phyloP scores from a whole-genome alignment of 2,329 filamentous ascomycete species.

The Tolypocladium album region DNA sequence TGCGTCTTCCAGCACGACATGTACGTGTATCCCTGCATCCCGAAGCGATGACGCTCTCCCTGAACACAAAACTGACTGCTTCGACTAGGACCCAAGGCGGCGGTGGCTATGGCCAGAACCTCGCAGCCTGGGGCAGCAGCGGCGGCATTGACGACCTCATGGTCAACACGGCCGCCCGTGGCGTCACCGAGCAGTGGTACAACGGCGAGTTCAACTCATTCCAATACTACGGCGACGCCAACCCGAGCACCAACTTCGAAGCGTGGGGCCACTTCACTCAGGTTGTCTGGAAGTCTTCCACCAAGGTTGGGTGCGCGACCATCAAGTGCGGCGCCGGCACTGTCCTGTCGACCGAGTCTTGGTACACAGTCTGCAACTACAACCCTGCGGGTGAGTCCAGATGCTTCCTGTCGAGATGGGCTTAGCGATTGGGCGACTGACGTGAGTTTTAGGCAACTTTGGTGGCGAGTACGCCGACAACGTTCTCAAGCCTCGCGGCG shows the following conservation, averaged over 20 bases:
- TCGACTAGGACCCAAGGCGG: conserved; percentile 39
- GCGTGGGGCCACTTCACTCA: conserved; percentile 47
- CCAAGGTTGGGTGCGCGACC: conserved; percentile 47
- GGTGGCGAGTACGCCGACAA: conserved; percentile 39
- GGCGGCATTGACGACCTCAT: conserved; percentile 20
- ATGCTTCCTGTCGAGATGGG: neutral
- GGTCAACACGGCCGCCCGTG: conserved; percentile 49
- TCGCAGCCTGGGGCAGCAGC: conserved; percentile 50
- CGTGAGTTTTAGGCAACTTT: conserved; percentile 34
- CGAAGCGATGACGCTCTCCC: neutral
- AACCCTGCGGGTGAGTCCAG: conserved; percentile 51
- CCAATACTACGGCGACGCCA: conserved; percentile 48
- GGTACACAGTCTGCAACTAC: conserved; percentile 88
- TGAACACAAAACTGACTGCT: conserved; percentile 2
- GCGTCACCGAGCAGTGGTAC: conserved; percentile 82
- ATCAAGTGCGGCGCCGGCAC: conserved; percentile 50
- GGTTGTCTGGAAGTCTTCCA: conserved; percentile 29
- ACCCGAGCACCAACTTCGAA: conserved; percentile 48
- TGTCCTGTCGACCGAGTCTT: conserved; percentile 40
- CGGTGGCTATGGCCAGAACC: conserved; percentile 81
- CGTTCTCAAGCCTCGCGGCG: conserved; percentile 28
- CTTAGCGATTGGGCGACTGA: neutral
- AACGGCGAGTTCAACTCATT: conserved; percentile 57
- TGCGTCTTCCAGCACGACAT: conserved; percentile 70
- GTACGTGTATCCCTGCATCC: conserved; percentile 36